Conservation (phyloP, 441 rosid genomes). For the Bruguiera hainesii region DNA sequence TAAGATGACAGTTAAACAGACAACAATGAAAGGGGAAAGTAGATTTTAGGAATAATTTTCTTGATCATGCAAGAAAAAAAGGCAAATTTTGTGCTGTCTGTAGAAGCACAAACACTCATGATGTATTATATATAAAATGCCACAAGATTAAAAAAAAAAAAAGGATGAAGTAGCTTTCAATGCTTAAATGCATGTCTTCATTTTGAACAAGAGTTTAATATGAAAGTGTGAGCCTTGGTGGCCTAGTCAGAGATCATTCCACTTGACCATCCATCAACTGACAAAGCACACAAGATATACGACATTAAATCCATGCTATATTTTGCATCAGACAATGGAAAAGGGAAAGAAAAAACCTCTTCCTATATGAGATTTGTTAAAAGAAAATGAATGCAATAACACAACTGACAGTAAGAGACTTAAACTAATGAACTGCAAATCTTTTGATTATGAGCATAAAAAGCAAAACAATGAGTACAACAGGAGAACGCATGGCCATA, state of each 20-base stretch:
- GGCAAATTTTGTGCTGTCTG: not conserved
- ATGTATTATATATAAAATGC: not conserved
- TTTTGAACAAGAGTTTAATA: not conserved
- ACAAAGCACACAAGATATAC: not conserved
- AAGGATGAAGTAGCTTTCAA: too few species aligned
- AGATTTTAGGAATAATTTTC: not conserved
- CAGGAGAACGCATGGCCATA: not conserved
- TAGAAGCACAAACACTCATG: not conserved
- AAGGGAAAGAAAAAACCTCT: not conserved
- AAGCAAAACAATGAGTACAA: not conserved
- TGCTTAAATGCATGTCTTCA: too few species aligned
- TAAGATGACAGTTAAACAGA: not conserved
- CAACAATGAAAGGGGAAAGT: not conserved
- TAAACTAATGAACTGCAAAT: not conserved
- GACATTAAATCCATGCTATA: not conserved
- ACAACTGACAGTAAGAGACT: not conserved
- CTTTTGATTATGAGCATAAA: not conserved
- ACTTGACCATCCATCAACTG: not conserved
- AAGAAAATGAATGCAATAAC: slow-evolving; percentile 2
- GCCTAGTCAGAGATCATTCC: not conserved
- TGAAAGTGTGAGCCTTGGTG: not conserved
- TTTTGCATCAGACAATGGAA: not conserved
- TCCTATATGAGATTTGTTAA: not conserved
- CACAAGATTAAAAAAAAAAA: not conserved
- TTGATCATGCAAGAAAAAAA: too few species aligned